A percentile compares a stretch with the other conserved stretches of the same genome.
Conservation (phyloP, 129 eudicot species). For the Saposhnikovia divaricata region DNA sequence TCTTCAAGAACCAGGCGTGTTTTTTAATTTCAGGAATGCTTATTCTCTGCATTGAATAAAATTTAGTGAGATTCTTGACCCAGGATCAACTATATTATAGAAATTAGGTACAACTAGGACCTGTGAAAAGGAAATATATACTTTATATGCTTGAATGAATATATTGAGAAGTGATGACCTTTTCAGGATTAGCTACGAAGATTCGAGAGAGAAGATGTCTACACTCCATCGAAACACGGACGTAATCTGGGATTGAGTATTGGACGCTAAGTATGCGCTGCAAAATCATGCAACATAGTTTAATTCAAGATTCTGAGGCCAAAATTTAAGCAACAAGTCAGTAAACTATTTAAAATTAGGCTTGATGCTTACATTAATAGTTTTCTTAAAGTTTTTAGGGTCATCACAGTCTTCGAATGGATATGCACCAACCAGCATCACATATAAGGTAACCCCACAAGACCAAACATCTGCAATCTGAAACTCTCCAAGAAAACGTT, state of each 20-base stretch:
- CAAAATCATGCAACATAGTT: not conserved
- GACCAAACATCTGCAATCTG: conserved; percentile 98
- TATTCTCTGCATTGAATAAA: conserved; percentile 41
- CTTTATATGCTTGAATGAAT: not conserved
- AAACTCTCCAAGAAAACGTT: conserved; percentile 3
- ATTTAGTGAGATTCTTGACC: not conserved
- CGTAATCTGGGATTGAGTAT: conserved; percentile 84
- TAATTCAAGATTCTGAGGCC: not conserved
- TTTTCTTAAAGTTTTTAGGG: conserved; percentile 78
- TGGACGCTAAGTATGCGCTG: conserved; percentile 82
- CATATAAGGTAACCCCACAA: conserved; percentile 96
- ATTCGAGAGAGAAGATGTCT: conserved; percentile 73
- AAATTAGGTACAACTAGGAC: not conserved
- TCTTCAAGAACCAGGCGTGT: conserved; percentile 75
- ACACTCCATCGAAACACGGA: conserved; percentile 76
- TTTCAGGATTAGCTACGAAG: conserved; percentile 77
- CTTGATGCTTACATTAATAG: conserved; percentile 47
- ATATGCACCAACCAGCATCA: conserved; percentile 92
- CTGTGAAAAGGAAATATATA: not conserved
- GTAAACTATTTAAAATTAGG: not conserved
- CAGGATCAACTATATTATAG: not conserved
- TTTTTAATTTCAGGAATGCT: conserved; percentile 60
- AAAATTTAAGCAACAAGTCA: not conserved
- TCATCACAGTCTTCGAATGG: conserved; percentile 94
- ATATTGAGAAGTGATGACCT: conserved; percentile 27